phyloP scores from a whole-genome alignment of 192 early-diverging fungal species.

The Backusella liffmaniae region DNA sequence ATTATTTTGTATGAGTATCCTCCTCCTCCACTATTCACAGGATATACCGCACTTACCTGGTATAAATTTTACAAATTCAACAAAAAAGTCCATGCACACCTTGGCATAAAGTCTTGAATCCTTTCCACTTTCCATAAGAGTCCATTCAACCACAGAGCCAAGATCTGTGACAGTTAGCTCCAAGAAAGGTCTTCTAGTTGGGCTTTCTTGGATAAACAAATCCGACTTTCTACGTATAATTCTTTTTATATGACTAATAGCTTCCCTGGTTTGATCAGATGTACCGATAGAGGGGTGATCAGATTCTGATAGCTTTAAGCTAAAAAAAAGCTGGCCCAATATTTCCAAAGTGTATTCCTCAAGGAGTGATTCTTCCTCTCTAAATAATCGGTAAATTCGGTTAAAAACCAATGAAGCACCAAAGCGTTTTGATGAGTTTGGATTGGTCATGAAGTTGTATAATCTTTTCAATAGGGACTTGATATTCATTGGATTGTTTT shows the following conservation, averaged over 20 bases:
- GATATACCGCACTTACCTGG: slow-evolving; percentile 37
- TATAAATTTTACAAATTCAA: slow-evolving; percentile 46
- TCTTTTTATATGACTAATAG: slow-evolving; percentile 58
- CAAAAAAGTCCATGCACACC: slow-evolving; percentile 61
- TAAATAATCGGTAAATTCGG: slow-evolving; percentile 64
- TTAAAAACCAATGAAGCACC: slow-evolving; percentile 71
- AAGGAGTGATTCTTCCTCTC: slow-evolving; percentile 64
- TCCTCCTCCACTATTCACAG: neutral
- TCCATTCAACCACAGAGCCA: slow-evolving; percentile 51
- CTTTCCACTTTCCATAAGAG: slow-evolving; percentile 53
- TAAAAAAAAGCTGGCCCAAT: slow-evolving; percentile 63
- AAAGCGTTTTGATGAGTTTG: slow-evolving; percentile 60
- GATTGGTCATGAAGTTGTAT: slow-evolving; percentile 60
- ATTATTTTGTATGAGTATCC: neutral
- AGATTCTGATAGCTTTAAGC: slow-evolving; percentile 55
- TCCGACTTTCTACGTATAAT: slow-evolving; percentile 55
- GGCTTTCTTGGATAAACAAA: slow-evolving; percentile 47
- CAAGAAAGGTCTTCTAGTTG: slow-evolving; percentile 45
- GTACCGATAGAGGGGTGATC: slow-evolving; percentile 65
- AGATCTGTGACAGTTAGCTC: slow-evolving; percentile 41
- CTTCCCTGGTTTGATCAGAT: slow-evolving; percentile 43
- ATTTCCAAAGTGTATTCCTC: slow-evolving; percentile 70
- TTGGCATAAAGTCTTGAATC: slow-evolving; percentile 60
- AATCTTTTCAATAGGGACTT: slow-evolving; percentile 70
- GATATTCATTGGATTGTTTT: slow-evolving; percentile 58